Evolutionary conservation across 805 yeast species (phyloP).

Genomic region (Candida vaughaniae): DNA sequence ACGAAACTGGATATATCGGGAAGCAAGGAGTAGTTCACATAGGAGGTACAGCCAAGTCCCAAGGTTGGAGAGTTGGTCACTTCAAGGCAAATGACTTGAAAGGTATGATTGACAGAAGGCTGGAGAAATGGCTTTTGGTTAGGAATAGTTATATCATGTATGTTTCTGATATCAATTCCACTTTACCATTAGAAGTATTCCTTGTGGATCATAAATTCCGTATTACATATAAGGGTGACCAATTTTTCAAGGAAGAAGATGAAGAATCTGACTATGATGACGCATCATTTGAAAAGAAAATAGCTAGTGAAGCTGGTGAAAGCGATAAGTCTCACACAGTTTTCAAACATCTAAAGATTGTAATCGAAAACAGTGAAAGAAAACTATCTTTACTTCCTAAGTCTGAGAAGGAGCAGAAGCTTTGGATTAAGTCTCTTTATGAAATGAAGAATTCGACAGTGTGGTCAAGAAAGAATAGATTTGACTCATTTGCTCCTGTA

Average conservation of each 20-base stretch:
- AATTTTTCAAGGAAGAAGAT: conserved; percentile 26
- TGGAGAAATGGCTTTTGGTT: conserved; percentile 88
- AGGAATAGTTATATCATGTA: conserved; percentile 82
- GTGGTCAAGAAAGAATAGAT: conserved; percentile 75
- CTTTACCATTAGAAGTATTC: conserved; percentile 89
- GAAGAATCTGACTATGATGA: conserved; percentile 48
- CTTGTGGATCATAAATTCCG: conserved; percentile 77
- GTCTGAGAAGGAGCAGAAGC: conserved; percentile 59
- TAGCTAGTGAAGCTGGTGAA: conserved; percentile 22
- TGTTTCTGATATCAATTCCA: conserved; percentile 81
- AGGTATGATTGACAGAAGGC: conserved; percentile 88
- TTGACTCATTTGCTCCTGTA: conserved; percentile 90
- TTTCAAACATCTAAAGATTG: conserved; percentile 51
- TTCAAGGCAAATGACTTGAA: conserved; percentile 72
- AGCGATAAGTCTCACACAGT: conserved; percentile 40
- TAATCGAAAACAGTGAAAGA: conserved; percentile 73
- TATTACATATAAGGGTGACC: conserved; percentile 48
- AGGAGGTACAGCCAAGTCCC: conserved; percentile 78
- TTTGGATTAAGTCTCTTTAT: conserved; percentile 75
- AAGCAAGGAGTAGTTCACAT: conserved; percentile 86
- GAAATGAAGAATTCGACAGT: conserved; percentile 64
- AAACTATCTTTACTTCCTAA: conserved; percentile 69
- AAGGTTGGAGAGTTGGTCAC: conserved; percentile 96
- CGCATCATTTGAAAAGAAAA: conserved; percentile 23
- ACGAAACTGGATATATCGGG: conserved; percentile 79